Evolutionary conservation across 1,139 yeast species (phyloP).

Genomic region (Debaryomycetaceae sp.): DNA sequence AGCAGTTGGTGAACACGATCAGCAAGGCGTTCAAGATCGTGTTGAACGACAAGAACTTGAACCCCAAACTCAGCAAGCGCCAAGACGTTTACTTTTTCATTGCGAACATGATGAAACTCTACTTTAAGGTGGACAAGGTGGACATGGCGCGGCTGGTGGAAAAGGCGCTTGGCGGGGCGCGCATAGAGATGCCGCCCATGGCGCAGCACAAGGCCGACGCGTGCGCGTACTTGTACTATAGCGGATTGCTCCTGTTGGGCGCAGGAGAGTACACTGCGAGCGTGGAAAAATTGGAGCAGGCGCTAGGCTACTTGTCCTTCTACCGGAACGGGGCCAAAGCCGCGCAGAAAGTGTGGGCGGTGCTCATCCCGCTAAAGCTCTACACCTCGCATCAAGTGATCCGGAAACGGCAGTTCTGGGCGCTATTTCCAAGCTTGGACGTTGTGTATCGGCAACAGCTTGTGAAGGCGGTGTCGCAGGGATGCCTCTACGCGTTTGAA

Average conservation of each 20-base stretch:
- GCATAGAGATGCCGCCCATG: conserved; percentile 33
- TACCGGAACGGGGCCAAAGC: conserved; percentile 13
- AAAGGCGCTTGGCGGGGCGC: conserved; percentile 55
- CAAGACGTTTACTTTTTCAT: conserved; percentile 66
- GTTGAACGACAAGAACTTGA: conserved; percentile 64
- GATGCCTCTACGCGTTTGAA: conserved; percentile 46
- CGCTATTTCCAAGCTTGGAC: conserved; percentile 30
- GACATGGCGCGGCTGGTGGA: conserved; percentile 74
- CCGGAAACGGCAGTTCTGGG: conserved; percentile 34
- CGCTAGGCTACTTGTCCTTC: conserved; percentile 27
- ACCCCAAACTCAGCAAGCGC: conserved; percentile 39
- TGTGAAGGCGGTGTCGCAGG: conserved; percentile 38
- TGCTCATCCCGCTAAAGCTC: conserved; percentile 47
- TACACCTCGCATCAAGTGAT: conserved; percentile 24
- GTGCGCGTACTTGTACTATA: conserved; percentile 53
- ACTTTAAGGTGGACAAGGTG: conserved; percentile 56
- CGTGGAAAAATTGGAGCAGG: conserved; percentile 35
- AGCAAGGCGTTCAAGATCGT: conserved; percentile 72
- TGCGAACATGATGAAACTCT: conserved; percentile 60
- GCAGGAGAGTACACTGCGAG: conserved; percentile 49
- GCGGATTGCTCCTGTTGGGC: conserved; percentile 52
- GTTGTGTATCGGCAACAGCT: conserved; percentile 37
- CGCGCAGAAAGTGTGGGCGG: conserved; percentile 31
- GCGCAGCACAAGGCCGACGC: conserved; percentile 38
- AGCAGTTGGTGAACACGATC: conserved; percentile 52